A percentile compares a stretch with the other conserved stretches of the same genome.
Conservation (phyloP, 208 protist species). For the Crithidia fasciculata region DNA sequence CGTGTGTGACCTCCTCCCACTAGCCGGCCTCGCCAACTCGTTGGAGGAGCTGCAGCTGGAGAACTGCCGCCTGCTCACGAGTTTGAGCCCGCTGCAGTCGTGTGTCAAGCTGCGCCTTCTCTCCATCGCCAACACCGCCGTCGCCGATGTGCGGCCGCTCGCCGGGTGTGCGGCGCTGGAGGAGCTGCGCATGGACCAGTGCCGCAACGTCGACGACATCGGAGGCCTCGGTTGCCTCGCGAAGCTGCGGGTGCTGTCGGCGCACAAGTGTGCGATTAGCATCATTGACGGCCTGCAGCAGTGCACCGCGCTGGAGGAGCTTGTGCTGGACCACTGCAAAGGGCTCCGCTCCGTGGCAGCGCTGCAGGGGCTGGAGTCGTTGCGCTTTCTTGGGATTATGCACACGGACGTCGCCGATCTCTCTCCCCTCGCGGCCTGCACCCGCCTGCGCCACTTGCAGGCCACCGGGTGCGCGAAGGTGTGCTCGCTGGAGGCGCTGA, state of each 20-base stretch:
- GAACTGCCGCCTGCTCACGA: constrained; percentile 7
- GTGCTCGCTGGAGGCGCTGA: not conserved
- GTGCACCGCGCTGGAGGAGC: constrained; percentile 4
- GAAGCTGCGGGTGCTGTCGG: not conserved
- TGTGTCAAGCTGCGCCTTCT: constrained; percentile 6
- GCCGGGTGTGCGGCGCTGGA: constrained; percentile 5
- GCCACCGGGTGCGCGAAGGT: constrained; percentile 5
- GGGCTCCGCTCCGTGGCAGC: not conserved
- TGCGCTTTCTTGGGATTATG: constrained; percentile 1
- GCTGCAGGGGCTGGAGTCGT: constrained; percentile 1
- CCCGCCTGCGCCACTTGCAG: not conserved
- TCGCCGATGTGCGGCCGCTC: constrained; percentile 14
- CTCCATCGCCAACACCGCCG: constrained; percentile 3
- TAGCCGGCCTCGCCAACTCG: not conserved
- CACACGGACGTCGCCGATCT: constrained; percentile 5
- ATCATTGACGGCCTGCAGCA: constrained; percentile 1
- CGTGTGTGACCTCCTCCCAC: constrained; percentile 3
- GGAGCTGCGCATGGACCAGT: constrained; percentile 12
- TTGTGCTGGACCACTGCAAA: constrained; percentile 4
- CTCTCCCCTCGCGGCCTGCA: constrained; percentile 4
- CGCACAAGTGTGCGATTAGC: not conserved
- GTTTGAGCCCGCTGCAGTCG: constrained; percentile 1
- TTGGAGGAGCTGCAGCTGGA: constrained; percentile 13
- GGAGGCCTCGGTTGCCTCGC: not conserved
- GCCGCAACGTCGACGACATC: not conserved